Percentiles rank a stretch among this genome's conserved stretches.
phyloP scores from a whole-genome alignment of 2,329 filamentous ascomycete species.

The Colletotrichum sp. region DNA sequence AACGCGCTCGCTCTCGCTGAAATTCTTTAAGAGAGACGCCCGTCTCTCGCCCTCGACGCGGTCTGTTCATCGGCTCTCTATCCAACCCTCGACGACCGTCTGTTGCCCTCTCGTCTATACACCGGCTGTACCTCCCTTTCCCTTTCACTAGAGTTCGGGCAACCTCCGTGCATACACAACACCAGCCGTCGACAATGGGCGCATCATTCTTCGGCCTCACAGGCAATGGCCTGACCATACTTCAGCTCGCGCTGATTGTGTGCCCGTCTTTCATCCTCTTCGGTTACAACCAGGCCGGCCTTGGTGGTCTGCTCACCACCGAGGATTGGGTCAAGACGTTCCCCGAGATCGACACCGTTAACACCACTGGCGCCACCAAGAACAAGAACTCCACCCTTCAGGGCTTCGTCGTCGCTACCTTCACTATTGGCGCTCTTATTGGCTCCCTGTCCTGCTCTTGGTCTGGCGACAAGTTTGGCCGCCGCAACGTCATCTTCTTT shows the following conservation, averaged over 20 bases:
- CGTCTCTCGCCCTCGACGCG: neutral
- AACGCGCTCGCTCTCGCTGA: neutral
- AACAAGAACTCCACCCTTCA: constrained; percentile 38
- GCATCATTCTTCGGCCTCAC: constrained; percentile 33
- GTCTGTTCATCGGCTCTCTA: neutral
- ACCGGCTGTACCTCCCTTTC: neutral
- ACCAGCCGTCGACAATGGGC: constrained; percentile 8
- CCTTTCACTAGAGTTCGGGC: neutral
- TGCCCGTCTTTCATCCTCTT: constrained; percentile 46
- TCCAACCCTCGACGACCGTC: neutral
- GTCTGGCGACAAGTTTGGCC: constrained; percentile 37
- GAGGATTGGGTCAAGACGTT: constrained; percentile 39
- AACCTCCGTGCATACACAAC: neutral
- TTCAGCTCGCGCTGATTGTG: constrained; percentile 47
- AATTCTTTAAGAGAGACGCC: constrained; percentile 3
- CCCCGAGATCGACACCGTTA: constrained; percentile 41
- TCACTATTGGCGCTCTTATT: constrained; percentile 40
- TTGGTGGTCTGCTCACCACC: constrained; percentile 39
- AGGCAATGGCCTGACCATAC: constrained; percentile 37
- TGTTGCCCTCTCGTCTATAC: neutral
- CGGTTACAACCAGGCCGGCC: constrained; percentile 45
- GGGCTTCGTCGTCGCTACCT: constrained; percentile 40
- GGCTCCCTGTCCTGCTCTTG: constrained; percentile 40
- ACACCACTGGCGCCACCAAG: constrained; percentile 33
- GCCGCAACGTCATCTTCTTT: constrained; percentile 34